These are phyloP conservation scores for Pichia ethanolica DNA, from an alignment of 805 yeast species.

Conservation along the genomic window DNA sequence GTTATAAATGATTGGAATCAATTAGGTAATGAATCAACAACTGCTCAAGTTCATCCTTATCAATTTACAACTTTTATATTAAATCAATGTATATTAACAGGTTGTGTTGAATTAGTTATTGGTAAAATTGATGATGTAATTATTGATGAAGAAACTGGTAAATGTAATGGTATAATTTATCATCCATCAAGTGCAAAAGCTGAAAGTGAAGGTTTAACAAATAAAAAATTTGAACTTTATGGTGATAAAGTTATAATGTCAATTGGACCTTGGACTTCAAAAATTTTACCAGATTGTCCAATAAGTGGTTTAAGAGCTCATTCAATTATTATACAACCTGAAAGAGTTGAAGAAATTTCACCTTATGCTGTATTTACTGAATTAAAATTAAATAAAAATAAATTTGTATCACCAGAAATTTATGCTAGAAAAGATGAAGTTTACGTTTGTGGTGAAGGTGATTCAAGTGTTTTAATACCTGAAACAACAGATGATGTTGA, in stretches of 20 bases:
- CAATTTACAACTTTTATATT: constrained; percentile 82
- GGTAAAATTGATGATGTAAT: constrained; percentile 75
- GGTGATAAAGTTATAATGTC: constrained; percentile 80
- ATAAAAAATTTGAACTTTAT: constrained; percentile 37
- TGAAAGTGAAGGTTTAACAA: constrained; percentile 23
- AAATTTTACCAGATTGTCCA: constrained; percentile 85
- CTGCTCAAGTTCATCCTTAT: constrained; percentile 96
- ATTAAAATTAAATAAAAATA: constrained; percentile 56
- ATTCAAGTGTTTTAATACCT: constrained; percentile 81
- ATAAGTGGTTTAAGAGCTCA: constrained; percentile 92
- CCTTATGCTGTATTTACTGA: constrained; percentile 95
- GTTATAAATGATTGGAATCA: constrained; percentile 67
- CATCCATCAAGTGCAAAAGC: constrained; percentile 31
- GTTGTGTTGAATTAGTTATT: constrained; percentile 73
- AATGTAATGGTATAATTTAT: constrained; percentile 68
- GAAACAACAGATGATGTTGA: constrained; percentile 92
- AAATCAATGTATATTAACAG: constrained; percentile 72
- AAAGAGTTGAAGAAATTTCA: constrained; percentile 59
- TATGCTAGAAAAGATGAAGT: constrained; percentile 95
- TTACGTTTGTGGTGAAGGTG: constrained; percentile 96
- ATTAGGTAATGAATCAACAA: constrained; percentile 77
- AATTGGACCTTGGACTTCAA: constrained; percentile 97
- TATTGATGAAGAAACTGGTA: constrained; percentile 54
- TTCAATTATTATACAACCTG: constrained; percentile 84
- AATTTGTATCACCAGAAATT: constrained; percentile 84